These are phyloP conservation scores for Protomyces pachydermus DNA, from an alignment of 1,139 yeast genomes.

Conservation along the genomic window DNA sequence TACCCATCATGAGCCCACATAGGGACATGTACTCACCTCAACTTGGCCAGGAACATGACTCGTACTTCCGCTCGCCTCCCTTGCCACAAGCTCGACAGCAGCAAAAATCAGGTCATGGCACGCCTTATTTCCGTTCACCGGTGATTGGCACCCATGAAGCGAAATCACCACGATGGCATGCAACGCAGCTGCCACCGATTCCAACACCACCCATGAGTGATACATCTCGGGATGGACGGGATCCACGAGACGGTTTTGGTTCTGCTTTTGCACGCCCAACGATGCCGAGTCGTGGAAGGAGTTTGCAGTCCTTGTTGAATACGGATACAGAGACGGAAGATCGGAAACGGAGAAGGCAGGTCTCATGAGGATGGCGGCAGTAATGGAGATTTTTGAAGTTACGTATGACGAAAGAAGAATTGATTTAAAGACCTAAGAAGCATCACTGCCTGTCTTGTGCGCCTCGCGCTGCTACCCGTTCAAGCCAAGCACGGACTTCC, in stretches of 20 bases:
- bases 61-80: neutral
- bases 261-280: neutral
- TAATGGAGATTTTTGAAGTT: too few species aligned
- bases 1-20: neutral
- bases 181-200: neutral
- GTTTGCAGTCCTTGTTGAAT: slow-evolving; percentile 18
- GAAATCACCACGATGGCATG: neutral
- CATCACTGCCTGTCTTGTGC: neutral
- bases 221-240: neutral
- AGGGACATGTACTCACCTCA: neutral
- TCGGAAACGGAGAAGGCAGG: neutral
- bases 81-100: neutral
- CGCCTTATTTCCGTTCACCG: neutral
- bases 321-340: neutral
- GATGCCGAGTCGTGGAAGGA: slow-evolving; percentile 8
- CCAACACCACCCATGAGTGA: slow-evolving; percentile 19
- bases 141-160: neutral
- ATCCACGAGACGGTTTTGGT: neutral
- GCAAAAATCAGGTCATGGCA: neutral
- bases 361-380: neutral
- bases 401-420: too few species aligned
- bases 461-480: neutral
- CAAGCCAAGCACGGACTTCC: neutral
- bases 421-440: neutral
- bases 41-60: neutral